These are phyloP conservation scores for Boletus speciosus DNA, from an alignment of 768 basidiomycete species.

Conservation along the genomic window DNA sequence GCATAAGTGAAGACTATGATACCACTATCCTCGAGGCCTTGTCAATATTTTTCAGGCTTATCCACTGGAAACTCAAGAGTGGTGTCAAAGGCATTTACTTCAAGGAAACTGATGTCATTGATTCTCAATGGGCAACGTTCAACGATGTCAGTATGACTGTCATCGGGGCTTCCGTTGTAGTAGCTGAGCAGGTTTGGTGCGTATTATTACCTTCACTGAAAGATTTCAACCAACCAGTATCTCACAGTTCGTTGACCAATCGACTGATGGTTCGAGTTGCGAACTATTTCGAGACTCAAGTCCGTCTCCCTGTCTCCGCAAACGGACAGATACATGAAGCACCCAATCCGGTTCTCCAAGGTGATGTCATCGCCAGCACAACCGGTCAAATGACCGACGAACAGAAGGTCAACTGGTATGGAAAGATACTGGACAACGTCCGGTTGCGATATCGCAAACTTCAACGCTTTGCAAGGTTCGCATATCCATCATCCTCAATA, in stretches of 20 bases:
- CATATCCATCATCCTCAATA: background rate
- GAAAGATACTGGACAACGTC: conserved; percentile 90
- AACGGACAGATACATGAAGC: conserved; percentile 29
- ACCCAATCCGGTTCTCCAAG: conserved; percentile 35
- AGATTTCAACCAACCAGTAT: background rate
- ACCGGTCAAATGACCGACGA: conserved; percentile 64
- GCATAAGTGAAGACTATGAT: conserved; percentile 90
- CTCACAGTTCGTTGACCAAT: conserved; percentile 79
- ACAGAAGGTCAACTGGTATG: conserved; percentile 85
- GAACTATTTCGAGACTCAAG: conserved; percentile 93
- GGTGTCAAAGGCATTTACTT: conserved; percentile 91
- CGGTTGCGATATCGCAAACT: conserved; percentile 89
- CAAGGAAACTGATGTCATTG: conserved; percentile 97
- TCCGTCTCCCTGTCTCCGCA: conserved; percentile 62
- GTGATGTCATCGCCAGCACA: conserved; percentile 37
- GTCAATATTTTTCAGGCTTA: conserved; percentile 85
- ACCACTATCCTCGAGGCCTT: conserved; percentile 82
- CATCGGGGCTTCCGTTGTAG: conserved; percentile 80
- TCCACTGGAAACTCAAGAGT: conserved; percentile 95
- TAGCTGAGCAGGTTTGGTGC: conserved; percentile 95
- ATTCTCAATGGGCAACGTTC: conserved; percentile 94
- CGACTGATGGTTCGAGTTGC: conserved; percentile 90
- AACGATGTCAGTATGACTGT: conserved; percentile 89
- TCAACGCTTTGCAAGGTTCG: conserved; percentile 84
- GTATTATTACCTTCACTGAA: conserved; percentile 21